Evolutionary conservation across 371 early-diverging fungal species (phyloP).

Genomic region (Mucor piriformis): DNA sequence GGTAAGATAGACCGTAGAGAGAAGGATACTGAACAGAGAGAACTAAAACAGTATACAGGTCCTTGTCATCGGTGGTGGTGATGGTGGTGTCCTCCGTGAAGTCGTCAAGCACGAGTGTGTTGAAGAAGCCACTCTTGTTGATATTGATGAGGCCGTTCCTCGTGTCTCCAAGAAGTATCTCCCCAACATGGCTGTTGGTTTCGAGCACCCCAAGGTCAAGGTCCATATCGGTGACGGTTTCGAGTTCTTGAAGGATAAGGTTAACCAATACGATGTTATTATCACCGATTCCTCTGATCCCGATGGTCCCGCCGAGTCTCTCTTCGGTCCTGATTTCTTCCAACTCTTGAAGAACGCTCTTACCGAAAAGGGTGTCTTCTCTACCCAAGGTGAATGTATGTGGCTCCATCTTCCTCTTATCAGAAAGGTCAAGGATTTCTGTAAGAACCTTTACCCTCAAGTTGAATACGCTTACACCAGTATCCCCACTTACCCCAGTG

Average conservation of each 20-base stretch:
- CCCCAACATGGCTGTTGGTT: constrained; percentile 93
- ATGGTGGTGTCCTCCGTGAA: constrained; percentile 97
- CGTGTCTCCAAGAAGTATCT: constrained; percentile 90
- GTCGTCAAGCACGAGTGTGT: constrained; percentile 94
- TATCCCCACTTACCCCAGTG: constrained; percentile 96
- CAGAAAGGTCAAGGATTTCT: constrained; percentile 80
- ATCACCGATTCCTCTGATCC: constrained; percentile 99
- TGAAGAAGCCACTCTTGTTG: constrained; percentile 89
- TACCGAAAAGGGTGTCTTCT: constrained; percentile 88
- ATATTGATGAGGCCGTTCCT: constrained; percentile 94
- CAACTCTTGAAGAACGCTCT: constrained; percentile 90
- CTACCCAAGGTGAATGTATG: constrained; percentile 97
- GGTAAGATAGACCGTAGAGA: constrained; percentile 52
- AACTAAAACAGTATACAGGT: constrained; percentile 54
- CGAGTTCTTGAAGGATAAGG: constrained; percentile 86
- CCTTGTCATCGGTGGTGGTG: constrained; percentile 98
- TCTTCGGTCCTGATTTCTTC: constrained; percentile 91
- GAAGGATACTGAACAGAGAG: background rate
- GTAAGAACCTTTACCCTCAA: constrained; percentile 80
- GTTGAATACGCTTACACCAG: constrained; percentile 92
- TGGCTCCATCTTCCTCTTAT: constrained; percentile 95
- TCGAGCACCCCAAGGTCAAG: constrained; percentile 91
- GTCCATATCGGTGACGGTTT: constrained; percentile 96
- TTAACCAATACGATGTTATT: constrained; percentile 90
- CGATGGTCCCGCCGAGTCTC: constrained; percentile 94